phyloP scores from a whole-genome alignment of 2,329 filamentous ascomycete genomes.

The Alternaria sp. region DNA sequence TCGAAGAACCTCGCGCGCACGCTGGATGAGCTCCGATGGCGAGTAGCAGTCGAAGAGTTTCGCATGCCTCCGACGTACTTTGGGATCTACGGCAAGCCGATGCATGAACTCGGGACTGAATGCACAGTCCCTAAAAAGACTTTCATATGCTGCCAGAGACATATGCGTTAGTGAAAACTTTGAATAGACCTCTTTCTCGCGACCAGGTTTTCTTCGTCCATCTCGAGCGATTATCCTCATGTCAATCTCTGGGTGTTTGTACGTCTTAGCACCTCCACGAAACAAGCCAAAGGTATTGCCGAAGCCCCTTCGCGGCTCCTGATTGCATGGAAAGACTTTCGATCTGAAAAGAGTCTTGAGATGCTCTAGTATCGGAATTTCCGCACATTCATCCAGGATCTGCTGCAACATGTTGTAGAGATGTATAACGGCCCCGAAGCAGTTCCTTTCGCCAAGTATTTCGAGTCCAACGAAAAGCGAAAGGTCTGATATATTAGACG shows the following conservation, averaged over 20 bases:
- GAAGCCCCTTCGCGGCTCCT: not conserved
- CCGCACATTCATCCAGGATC: not conserved
- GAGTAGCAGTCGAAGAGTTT: not conserved
- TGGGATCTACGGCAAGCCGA: not conserved
- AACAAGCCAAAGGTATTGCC: not conserved
- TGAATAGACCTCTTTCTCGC: too few species aligned
- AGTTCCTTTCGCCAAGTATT: fast-evolving
- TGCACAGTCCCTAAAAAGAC: too few species aligned
- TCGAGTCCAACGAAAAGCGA: not conserved
- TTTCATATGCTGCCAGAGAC: too few species aligned
- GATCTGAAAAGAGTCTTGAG: not conserved
- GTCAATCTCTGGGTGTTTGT: fast-evolving
- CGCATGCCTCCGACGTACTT: too few species aligned
- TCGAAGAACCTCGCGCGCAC: not conserved
- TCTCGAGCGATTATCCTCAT: fast-evolving
- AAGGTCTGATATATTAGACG: too few species aligned
- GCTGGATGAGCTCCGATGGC: not conserved
- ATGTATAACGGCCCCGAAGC: not conserved
- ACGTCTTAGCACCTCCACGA: fast-evolving
- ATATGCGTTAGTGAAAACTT: too few species aligned
- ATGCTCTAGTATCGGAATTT: not conserved
- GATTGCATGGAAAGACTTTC: not conserved
- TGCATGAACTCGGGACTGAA: too few species aligned
- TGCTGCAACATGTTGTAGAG: not conserved
- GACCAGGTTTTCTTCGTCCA: too few species aligned